Base-by-base conservation (phyloP, 164 flowering plant species). In the Dillenia suffruticosa region DNA sequence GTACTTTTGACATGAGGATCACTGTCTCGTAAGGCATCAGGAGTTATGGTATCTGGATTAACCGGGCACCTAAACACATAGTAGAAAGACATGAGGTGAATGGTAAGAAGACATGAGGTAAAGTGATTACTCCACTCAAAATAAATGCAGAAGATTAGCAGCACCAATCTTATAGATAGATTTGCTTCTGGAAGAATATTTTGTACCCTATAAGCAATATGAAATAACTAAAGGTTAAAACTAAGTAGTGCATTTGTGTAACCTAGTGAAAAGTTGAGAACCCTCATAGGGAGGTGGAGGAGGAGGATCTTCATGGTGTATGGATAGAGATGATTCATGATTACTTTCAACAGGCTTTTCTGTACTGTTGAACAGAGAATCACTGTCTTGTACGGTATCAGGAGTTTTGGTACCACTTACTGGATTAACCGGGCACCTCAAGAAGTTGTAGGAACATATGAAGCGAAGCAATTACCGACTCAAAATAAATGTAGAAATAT, bases 191-290 rank as follows among this genome's bases (percentile, higher is more conserved):
- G 40, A 32, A 32, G 7, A 32, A 32, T 32, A 32, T 32, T 32
- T 32, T 32, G 40, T 32, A 32, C 40, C 40, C 40, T 32, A 32
- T 32, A 32, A 32, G 40, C 40, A 32, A 4, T 0, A 32, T 32
- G 6, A 32, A 32, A 32, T 32, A 32, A 32, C 3, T 26, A 26
- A 26, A 26, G 32, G 32, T 26, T 32, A 32, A 32, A 32, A 5
- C 6, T 32, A 32, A 6, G 40, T 32, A 8, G 51, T 16, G 8
- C 45, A 53, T 15, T n/a, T 19, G 19, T 19, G 14, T 53, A 81
- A 93, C 98, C 92, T 87, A 53, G 72, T 66, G 43, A 78, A 53
- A 48, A 83, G 82, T 67, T 76, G 77, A 64, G 79, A 73, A 32
- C 51, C 10, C 15, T 81, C 77, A 63, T 64, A 60, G 15, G 76